Conservation (phyloP, 2,329 filamentous ascomycete genomes). For the Fusarium circinatum region DNA sequence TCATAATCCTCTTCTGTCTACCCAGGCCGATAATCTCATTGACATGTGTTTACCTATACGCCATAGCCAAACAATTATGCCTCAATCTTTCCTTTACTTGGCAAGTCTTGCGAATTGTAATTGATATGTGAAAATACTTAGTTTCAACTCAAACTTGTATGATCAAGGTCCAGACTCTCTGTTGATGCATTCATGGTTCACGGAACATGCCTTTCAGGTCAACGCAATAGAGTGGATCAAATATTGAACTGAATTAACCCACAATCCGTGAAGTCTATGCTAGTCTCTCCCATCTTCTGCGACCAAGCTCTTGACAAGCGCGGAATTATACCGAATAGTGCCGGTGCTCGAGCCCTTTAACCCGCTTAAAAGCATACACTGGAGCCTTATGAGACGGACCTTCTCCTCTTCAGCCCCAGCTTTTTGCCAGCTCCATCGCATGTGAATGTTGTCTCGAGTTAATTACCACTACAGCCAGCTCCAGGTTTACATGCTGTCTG, state of each 20-base stretch:
- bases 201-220: constrained; percentile 30
- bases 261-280: neutral
- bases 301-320: neutral
- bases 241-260: neutral
- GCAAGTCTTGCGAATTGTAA: neutral
- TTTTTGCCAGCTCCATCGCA: constrained; percentile 10
- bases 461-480: neutral
- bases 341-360: constrained; percentile 6
- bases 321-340: constrained; percentile 30
- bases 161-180: constrained; percentile 28
- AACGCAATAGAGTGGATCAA: constrained; percentile 29
- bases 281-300: neutral
- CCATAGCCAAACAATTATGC: neutral
- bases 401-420: neutral
- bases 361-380: neutral
- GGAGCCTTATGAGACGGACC: neutral
- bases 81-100: neutral
- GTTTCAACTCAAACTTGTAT: constrained; percentile 20
- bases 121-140: neutral
- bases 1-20: neutral
- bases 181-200: constrained; percentile 2
- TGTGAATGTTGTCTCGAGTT: constrained; percentile 36
- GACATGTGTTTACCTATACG: neutral
- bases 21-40: neutral
- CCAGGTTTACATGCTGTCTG: neutral